Conservation (phyloP, 2,329 filamentous ascomycete species). For the Leptodontidium sp. region DNA sequence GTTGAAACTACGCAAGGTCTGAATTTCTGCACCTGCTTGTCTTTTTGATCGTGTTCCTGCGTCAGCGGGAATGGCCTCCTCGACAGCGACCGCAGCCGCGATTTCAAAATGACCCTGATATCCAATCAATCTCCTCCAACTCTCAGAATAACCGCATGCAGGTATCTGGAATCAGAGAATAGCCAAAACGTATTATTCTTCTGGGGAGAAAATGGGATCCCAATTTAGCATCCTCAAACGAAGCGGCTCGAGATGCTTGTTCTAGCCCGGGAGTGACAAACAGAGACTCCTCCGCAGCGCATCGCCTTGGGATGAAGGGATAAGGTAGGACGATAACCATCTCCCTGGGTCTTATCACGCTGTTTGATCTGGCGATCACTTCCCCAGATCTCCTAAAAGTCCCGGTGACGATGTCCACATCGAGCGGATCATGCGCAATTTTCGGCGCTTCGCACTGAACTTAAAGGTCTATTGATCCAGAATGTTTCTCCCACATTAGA, state of each 20-base stretch:
- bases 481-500: too few relatives aligned
- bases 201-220: background rate
- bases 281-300: background rate
- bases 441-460: too few relatives aligned
- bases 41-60: background rate
- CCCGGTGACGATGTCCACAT: background rate
- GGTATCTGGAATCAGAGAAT: background rate
- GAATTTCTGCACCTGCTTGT: background rate
- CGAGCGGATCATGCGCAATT: background rate
- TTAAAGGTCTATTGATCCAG: too few relatives aligned
- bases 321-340: background rate
- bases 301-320: background rate
- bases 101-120: constrained; percentile 4
- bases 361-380: background rate
- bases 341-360: background rate
- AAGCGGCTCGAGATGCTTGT: background rate
- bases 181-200: background rate
- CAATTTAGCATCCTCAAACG: constrained; percentile 2
- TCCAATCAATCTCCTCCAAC: background rate
- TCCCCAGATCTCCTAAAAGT: background rate
- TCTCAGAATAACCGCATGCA: background rate
- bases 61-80: constrained; percentile 20
- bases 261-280: background rate
- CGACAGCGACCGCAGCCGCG: background rate
- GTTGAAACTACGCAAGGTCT: constrained; percentile 10